Base-by-base conservation (phyloP, 495 filamentous ascomycete species). In the Xylaria venustula region DNA sequence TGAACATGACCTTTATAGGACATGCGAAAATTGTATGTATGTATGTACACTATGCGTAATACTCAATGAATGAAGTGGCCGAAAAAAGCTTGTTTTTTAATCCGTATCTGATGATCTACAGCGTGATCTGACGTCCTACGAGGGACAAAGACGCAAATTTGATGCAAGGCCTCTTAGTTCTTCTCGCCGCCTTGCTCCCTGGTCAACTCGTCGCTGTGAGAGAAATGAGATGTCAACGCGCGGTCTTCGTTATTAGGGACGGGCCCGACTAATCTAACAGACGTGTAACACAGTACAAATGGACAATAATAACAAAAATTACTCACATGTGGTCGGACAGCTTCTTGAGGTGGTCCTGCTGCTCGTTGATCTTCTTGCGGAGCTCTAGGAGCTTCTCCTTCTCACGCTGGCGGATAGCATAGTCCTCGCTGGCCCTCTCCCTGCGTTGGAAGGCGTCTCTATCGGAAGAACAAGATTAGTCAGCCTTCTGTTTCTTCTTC, bases 391-490 rank as follows among this genome's bases (percentile, higher is more conserved):
- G 86, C 90, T 97, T 97, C 77, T 89, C 83, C 73, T 85, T 80
- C 83, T 99, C 94, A 68, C 89, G 87, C 80, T 90, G 79, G 53
- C 84, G 79, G 76, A 99, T 90, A 79, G 90, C 88, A 63, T 83
- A 82, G 71, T 90, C 86, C 78, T 99, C 94, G 71, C 81, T 82
- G 61, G 93, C 93, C 63, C 87, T 87, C 78, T 99, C 94, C 66
- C 94, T 91, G 72, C 87, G 86, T 71, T 88, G 88, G 84, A 97
- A 99, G 51, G 88, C 81, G 72, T 99, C 94, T 61, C 93, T 93
- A 62, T 66, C 51, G 41, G 8, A 17, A 11, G 7, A 54, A 7
- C 2, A 20, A 15, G 17, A 32, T 59, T 54, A 63, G 32, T 20
- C 34, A 26, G 25, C 32, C 17, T 23, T 25, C 30, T 34, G 30